Evolutionary conservation across 768 basidiomycete species (phyloP).

Genomic region (Mycena belliarum): DNA sequence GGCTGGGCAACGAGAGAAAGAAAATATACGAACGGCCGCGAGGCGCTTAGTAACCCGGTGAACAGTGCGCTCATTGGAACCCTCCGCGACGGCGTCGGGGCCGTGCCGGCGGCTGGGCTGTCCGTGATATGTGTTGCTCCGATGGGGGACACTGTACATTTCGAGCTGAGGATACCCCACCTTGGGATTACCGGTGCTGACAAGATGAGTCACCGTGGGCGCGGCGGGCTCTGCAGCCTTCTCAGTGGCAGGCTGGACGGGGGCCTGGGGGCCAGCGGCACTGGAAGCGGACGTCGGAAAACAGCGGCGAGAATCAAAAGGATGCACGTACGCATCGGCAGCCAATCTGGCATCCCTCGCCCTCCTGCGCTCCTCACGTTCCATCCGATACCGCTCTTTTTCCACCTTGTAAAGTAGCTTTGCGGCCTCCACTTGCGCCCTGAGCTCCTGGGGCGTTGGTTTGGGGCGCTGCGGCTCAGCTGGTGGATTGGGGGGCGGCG

Average conservation of each 20-base stretch:
- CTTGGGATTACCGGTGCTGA: constrained; percentile 54
- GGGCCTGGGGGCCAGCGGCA: neutral
- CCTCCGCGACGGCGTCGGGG: constrained; percentile 30
- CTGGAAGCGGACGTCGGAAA: neutral
- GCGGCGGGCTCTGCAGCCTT: constrained; percentile 15
- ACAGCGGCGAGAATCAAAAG: neutral
- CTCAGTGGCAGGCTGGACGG: constrained; percentile 5
- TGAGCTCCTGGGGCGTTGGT: constrained; percentile 38
- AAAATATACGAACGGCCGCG: constrained; percentile 53
- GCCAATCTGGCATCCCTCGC: constrained; percentile 31
- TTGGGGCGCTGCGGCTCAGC: constrained; percentile 23
- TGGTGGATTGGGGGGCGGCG: constrained; percentile 23
- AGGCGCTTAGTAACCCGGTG: constrained; percentile 58
- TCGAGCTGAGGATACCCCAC: constrained; percentile 64
- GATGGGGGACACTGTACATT: constrained; percentile 57
- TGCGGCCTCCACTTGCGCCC: constrained; percentile 60
- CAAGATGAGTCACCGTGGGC: constrained; percentile 41
- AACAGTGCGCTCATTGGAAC: constrained; percentile 40
- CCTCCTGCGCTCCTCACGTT: constrained; percentile 51
- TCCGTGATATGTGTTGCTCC: constrained; percentile 45
- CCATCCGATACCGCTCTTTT: constrained; percentile 68
- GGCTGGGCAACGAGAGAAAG: neutral
- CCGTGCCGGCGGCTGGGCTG: constrained; percentile 27
- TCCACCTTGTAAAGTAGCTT: constrained; percentile 67
- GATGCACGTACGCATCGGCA: constrained; percentile 12